Evolutionary conservation across 257 asterid genomes (phyloP), one percentile per base, ranked within the genome.

Genomic region (Petrea volubilis): DNA sequence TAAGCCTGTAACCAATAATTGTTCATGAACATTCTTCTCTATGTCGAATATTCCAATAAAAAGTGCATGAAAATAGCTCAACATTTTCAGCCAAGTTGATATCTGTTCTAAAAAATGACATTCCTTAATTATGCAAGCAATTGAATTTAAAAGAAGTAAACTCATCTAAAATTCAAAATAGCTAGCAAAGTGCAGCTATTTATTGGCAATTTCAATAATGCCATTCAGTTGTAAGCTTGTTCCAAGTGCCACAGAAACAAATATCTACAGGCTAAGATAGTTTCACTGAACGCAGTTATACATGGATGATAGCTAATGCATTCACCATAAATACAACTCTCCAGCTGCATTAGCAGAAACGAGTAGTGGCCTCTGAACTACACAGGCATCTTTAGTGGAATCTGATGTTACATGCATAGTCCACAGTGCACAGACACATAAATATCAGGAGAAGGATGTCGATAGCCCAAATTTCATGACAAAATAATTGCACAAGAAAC

Each of bases 281-380:
- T 3, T 1, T 1, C 17, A 17, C 59, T 64, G 41, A 60, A 60
- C 24, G 53, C 33, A 34, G 50, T 28, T 25, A 60, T 33, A 33
- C 50, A n/a, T 0, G 18, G 43, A 74, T 59, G 51, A 12, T 17
- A 15, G 57, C 63, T 61, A 9, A 29, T 68, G 14, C 23, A 1
- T 57, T 64, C 71, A 68, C 60, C 38, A 55, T 24, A 55, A 68
- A 27, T 46, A 41, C 34, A 27, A 57, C 40, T 7, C 66, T 75
- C 24, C 64, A 44, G 38, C 46, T 31, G 14, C 12, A 47, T 59
- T 69, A 53, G 57, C 34, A 29, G 24, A 46, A n/a, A 58, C 20
- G 53, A 47, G 12, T 49, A 47, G 11, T 27, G 47, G 53, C 18
- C 10, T 18, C 64, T 31, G 44, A 52, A 46, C 46, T 36, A 44